Evolutionary conservation across 129 eudicot genomes (phyloP), one percentile per base, ranked within the genome.

Genomic region (Dittrichia graveolens): DNA sequence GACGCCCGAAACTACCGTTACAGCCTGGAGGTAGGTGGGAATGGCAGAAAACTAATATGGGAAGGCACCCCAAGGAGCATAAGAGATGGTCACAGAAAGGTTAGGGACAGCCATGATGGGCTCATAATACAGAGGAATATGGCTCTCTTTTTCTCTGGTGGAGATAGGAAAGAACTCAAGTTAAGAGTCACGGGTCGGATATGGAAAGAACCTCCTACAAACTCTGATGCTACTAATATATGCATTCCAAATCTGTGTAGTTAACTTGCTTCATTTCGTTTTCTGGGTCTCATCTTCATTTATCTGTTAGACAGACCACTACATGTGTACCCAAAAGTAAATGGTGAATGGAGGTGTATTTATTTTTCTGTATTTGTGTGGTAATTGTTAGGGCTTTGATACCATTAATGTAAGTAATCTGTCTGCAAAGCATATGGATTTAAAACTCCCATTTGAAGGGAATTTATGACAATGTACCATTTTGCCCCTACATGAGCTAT

Each of bases 111-210:
- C 68, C 89, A 85, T 40, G 97, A 91, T n/a, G 97, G 97, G 11
- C 90, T 91, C 35, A 82, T 91, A 18, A 86, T 91, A 54, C 97
- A 91, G 67, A 66, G 97, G 13, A 91, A 91, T 44, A 91, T 91
- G 95, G 97, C 95, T 7, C 92, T 91, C 24, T 91, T 91, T 65
- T 91, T 91, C 83, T 91, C 97, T 0, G 97, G 97, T 4, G 97
- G 95, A 8, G 97, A 91, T 35, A 63, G 85, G 71, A 84, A 91
- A 74, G 97, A 91, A 64, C 84, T 88, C 43, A 88, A 91, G 83
- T 81, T 91, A 74, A 81, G 95, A 15, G 97, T 91, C 59, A 91
- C 97, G 0, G 95, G 97, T 12, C 78, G 91, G 69, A 91, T 91
- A 62, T 91, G 97, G 97, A 91, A 91, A 83, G 97, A 91, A 75